Conservation (phyloP, 805 yeast species). For the Candida methanosorbosa region DNA sequence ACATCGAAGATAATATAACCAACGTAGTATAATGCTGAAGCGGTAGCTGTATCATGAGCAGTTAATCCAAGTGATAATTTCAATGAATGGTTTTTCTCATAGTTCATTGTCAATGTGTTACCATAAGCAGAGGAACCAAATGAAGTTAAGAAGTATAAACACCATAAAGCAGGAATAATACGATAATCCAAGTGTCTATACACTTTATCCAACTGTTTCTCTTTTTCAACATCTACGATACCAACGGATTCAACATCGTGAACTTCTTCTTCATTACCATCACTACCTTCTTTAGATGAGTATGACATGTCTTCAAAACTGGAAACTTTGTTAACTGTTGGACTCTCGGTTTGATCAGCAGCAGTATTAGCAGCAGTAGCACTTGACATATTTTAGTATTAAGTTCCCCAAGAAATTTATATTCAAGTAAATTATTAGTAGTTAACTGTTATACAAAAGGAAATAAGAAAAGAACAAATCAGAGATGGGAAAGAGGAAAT, state of each 20-base stretch:
- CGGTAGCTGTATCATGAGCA: slow-evolving; percentile 55
- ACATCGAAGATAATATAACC: slow-evolving; percentile 80
- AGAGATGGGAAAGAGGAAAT: too few relatives aligned
- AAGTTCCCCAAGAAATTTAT: too few relatives aligned
- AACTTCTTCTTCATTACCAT: not conserved
- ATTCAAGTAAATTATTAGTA: too few relatives aligned
- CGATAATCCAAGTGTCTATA: slow-evolving; percentile 59
- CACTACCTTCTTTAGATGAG: too few relatives aligned
- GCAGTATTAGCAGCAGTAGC: not conserved
- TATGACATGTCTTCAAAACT: too few relatives aligned
- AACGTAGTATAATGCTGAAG: slow-evolving; percentile 74
- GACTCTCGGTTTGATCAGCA: too few relatives aligned
- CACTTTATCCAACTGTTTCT: slow-evolving; percentile 37
- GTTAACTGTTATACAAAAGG: too few relatives aligned
- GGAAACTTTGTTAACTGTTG: too few relatives aligned
- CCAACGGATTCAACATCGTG: not conserved
- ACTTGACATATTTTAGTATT: not conserved
- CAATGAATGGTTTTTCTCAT: slow-evolving; percentile 51
- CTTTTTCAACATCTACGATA: slow-evolving; percentile 5
- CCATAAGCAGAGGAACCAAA: slow-evolving; percentile 76
- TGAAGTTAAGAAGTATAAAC: slow-evolving; percentile 67
- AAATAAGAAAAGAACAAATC: too few relatives aligned
- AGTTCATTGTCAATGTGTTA: slow-evolving; percentile 72
- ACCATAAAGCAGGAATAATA: slow-evolving; percentile 79
- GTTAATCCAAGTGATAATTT: slow-evolving; percentile 40